These are phyloP conservation scores for Podospora appendiculata DNA, from an alignment of 495 filamentous ascomycete species.

Conservation along the genomic window DNA sequence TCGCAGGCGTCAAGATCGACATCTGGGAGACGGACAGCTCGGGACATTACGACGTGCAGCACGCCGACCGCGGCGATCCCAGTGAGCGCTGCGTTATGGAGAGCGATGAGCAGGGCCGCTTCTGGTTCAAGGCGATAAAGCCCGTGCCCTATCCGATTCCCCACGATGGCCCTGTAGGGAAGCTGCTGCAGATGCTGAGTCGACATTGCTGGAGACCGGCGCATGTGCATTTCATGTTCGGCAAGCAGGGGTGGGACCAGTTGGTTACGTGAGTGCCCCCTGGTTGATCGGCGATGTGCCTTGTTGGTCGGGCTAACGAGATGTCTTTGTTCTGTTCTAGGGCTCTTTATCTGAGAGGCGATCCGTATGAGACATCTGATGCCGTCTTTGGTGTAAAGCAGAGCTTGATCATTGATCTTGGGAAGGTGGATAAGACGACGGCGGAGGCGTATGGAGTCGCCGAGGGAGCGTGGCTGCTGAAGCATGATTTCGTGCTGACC, in stretches of 20 bases:
- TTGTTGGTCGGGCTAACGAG: not conserved
- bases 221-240: conserved; percentile 96
- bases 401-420: conserved; percentile 67
- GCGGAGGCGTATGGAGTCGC: conserved; percentile 57
- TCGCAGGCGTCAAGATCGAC: conserved; percentile 68
- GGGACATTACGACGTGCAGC: conserved; percentile 88
- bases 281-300: not conserved
- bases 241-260: conserved; percentile 72
- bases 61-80: conserved; percentile 57
- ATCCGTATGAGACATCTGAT: conserved; percentile 86
- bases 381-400: conserved; percentile 92
- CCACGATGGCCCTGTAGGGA: conserved; percentile 81
- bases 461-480: conserved; percentile 60
- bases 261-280: conserved; percentile 67
- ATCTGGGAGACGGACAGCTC: conserved; percentile 91
- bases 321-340: conserved; percentile 21
- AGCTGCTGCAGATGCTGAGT: conserved; percentile 59
- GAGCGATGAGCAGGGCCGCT: conserved; percentile 59
- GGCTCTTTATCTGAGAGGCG: conserved; percentile 73
- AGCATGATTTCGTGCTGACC: conserved; percentile 67
- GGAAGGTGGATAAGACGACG: conserved; percentile 50
- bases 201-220: conserved; percentile 77
- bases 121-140: conserved; percentile 85
- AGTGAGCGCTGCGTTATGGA: conserved; percentile 77
- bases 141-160: conserved; percentile 89